A percentile compares a stretch with the other conserved stretches of the same genome.
These are phyloP conservation scores for Saccharata proteae DNA, from an alignment of 2,329 filamentous ascomycete species.

Conservation along the genomic window DNA sequence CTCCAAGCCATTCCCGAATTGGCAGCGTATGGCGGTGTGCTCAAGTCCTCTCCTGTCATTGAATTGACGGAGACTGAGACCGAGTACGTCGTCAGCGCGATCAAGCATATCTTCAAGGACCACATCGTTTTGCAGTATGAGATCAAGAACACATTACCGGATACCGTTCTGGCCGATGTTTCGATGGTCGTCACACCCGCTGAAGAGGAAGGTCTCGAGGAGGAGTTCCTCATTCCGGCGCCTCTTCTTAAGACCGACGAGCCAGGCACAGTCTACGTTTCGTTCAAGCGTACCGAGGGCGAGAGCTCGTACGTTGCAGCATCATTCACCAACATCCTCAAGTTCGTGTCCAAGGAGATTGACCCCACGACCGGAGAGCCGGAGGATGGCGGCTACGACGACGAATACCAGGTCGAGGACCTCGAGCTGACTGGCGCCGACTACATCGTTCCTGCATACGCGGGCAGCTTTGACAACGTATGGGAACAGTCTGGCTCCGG, in stretches of 20 bases:
- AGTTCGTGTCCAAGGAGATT: slow-evolving; percentile 96
- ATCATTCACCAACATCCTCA: slow-evolving; percentile 83
- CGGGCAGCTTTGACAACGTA: slow-evolving; percentile 86
- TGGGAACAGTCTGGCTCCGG: slow-evolving; percentile 90
- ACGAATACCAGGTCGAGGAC: slow-evolving; percentile 94
- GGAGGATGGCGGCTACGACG: slow-evolving; percentile 85
- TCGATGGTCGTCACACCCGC: slow-evolving; percentile 66
- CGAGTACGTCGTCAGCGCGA: slow-evolving; percentile 84
- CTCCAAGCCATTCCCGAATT: slow-evolving; percentile 83
- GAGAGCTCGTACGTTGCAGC: slow-evolving; percentile 65
- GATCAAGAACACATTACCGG: slow-evolving; percentile 91
- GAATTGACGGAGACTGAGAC: slow-evolving; percentile 96
- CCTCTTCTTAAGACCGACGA: slow-evolving; percentile 72
- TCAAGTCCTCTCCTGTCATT: slow-evolving; percentile 78
- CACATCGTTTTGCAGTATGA: slow-evolving; percentile 94
- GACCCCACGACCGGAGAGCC: slow-evolving; percentile 88
- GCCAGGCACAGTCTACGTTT: slow-evolving; percentile 88
- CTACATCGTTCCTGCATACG: slow-evolving; percentile 87
- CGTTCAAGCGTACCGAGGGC: slow-evolving; percentile 73
- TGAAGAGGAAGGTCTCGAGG: slow-evolving; percentile 56
- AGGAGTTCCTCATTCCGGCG: slow-evolving; percentile 88
- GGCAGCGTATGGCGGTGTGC: slow-evolving; percentile 73
- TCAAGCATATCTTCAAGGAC: slow-evolving; percentile 98
- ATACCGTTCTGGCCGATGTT: slow-evolving; percentile 43
- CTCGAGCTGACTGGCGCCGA: slow-evolving; percentile 84